Evolutionary conservation across 1,284 basidiomycete species (phyloP).

Genomic region (Sphaerobolus stellatus): DNA sequence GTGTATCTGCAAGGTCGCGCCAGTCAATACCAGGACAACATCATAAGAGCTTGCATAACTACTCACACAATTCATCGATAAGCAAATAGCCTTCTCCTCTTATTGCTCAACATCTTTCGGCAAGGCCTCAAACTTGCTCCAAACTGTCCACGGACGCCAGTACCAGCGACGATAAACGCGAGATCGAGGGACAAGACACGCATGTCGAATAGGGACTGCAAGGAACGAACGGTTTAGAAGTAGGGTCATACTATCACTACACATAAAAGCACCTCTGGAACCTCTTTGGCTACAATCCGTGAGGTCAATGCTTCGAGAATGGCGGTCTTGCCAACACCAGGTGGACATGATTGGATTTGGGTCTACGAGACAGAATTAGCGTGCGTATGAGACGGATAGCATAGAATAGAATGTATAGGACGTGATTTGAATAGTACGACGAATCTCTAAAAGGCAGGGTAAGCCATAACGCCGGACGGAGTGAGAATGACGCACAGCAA

Average conservation of each 20-base stretch:
- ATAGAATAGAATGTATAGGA: constrained; percentile 14
- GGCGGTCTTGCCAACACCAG: constrained; percentile 89
- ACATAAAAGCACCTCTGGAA: constrained; percentile 69
- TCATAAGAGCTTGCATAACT: not conserved
- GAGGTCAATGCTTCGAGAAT: constrained; percentile 90
- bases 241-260: too few species aligned
- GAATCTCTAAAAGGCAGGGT: constrained; percentile 74
- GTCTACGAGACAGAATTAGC: constrained; percentile 71
- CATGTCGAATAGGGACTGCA: constrained; percentile 81
- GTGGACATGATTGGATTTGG: constrained; percentile 89
- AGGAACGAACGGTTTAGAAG: too few species aligned
- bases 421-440: constrained; percentile 84
- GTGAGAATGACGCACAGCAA: too few species aligned
- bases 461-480: too few species aligned
- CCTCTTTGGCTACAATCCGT: constrained; percentile 86
- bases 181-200: constrained; percentile 82
- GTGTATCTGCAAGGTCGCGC: constrained; percentile 67
- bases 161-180: constrained; percentile 79
- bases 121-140: constrained; percentile 87
- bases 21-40: constrained; percentile 3
- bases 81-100: constrained; percentile 69
- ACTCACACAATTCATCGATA: constrained; percentile 91
- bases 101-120: constrained; percentile 86
- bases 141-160: constrained; percentile 86
- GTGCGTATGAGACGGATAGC: too few species aligned